Evolutionary conservation across 768 basidiomycete genomes (phyloP), one percentile per base, ranked within the genome.

Genomic region (Cyclocybe aegerita): DNA sequence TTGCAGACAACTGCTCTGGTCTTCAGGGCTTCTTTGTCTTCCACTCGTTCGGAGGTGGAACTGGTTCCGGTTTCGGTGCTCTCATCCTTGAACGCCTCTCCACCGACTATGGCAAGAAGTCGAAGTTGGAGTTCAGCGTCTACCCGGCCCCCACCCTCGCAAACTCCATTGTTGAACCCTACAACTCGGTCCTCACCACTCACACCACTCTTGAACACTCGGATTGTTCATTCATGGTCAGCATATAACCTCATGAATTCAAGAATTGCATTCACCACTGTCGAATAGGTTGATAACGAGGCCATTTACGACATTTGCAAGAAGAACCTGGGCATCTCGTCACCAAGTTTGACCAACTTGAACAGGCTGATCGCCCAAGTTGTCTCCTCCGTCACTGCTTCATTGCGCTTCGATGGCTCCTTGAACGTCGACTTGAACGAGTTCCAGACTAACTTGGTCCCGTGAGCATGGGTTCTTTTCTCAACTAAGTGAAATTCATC

Each of bases 231-330:
- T 99, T 99, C 81, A 98, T 99, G 96, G 97, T 88, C 57, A 23
- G 65, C 50, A 43, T 16, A n/a, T 49, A 16, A 48, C 15, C n/a
- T 42, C n/a, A 45, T 10, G 7, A 30, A 34, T 30, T 34, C 23
- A 32, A 15, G 23, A 4, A 30, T 8, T 14, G 37, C 43, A 43
- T 11, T 30, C n/a, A 42, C 17, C 17, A 43, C 30, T 35, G 14
- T 54, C 33, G 23, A 23, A 23, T 54, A 92, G 90, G 90, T 99
- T 55, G 97, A 99, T 68, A 99, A 99, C 67, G 95, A 99, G 71
- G 97, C 95, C 46, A 98, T 98, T 67, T 98, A 96, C 72, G 95
- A 98, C 67, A 98, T 98, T 67, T 98, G 96, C 90, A 95, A 97
- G 80, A 86, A 89, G 73, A 94, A 89, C 68, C 79, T 98, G 50